A percentile compares a stretch with the other conserved stretches of the same genome.
These are phyloP conservation scores for Leccinum arenicola DNA, from an alignment of 768 basidiomycete genomes.

Conservation along the genomic window DNA sequence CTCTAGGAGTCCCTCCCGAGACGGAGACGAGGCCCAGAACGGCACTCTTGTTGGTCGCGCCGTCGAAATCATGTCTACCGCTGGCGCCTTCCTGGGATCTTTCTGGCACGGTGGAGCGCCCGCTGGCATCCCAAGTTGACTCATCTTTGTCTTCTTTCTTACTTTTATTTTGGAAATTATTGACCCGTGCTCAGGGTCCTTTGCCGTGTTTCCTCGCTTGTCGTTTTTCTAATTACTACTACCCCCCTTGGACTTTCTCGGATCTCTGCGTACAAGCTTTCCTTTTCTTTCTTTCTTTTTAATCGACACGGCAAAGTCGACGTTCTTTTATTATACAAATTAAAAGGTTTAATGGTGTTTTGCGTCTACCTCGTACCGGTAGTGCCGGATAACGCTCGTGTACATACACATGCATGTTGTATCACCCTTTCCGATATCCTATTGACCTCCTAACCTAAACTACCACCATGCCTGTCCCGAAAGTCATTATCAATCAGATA, in stretches of 20 bases:
- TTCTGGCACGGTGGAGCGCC: constrained; percentile 43
- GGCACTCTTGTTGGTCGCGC: constrained; percentile 57
- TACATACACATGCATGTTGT: constrained; percentile 26
- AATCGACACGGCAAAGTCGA: not conserved
- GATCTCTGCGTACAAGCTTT: constrained; percentile 13
- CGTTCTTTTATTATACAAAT: constrained; percentile 23
- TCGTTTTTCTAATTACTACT: constrained; percentile 23
- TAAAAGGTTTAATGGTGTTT: constrained; percentile 25
- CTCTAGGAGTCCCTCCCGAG: constrained; percentile 27
- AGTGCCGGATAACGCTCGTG: constrained; percentile 16
- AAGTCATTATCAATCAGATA: constrained; percentile 63
- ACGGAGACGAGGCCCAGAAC: constrained; percentile 28
- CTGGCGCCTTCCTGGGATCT: constrained; percentile 71
- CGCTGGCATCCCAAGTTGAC: constrained; percentile 21
- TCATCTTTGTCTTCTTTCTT: constrained; percentile 13
- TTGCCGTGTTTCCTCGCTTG: not conserved
- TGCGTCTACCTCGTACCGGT: constrained; percentile 12
- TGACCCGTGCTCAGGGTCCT: constrained; percentile 21
- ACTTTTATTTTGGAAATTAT: constrained; percentile 35
- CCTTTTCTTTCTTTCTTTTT: not conserved
- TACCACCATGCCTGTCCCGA: constrained; percentile 58
- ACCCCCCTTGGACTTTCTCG: constrained; percentile 27
- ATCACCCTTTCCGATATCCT: constrained; percentile 22
- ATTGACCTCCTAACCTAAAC: constrained; percentile 7
- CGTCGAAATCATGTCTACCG: constrained; percentile 77